Evolutionary conservation across 2,329 filamentous ascomycete genomes (phyloP), one percentile per base, ranked within the genome.

Genomic region (Clonostachys rhizophaga): DNA sequence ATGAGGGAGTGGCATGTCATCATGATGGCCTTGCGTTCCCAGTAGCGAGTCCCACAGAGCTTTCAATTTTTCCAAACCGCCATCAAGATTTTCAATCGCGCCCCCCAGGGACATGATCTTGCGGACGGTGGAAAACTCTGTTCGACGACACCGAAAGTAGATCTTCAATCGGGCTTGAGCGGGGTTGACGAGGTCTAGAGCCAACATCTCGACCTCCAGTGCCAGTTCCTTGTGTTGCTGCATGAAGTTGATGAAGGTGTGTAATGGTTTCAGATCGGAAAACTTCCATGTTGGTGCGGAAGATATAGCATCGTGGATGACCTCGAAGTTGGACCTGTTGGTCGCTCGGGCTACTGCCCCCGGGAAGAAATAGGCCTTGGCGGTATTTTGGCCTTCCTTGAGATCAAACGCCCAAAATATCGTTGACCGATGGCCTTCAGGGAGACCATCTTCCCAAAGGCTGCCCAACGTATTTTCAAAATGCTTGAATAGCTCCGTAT

Each of bases 141-240:
- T 69, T 3, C 54, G 35, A 10, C 57, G 55, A 12, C 47, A 52
- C 9, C 67, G 55, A 14, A 67, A 54, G 49, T 69, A 70, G 34
- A 70, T 53, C 44, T 70, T 68, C 30, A 69, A 50, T 5, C 66
- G 60, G 1, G 65, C 63, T 3, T 60, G 43, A 0, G 42, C 35
- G 1, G 55, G 48, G 3, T 52, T 42, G 4, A 66, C 51, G 9
- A 60, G 52, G 43, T 70, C 67, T 13, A 69, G 54, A 1, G 63
- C 65, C 18, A 69, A 34, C 49, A 67, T 64, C 6, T 55, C 52
- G 5, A 53, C 45, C 5, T 54, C 50, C 2, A 54, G 47, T 6
- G 35, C 16, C 10, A 43, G 42, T 24, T 39, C 35, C 18, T n/a
- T 18, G 4, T 30, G 9, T 20, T 17, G 40, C 0, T 47, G 2